Evolutionary conservation across 352 stramenopile genomes (phyloP).

Genomic region (Phytophthora litchii): DNA sequence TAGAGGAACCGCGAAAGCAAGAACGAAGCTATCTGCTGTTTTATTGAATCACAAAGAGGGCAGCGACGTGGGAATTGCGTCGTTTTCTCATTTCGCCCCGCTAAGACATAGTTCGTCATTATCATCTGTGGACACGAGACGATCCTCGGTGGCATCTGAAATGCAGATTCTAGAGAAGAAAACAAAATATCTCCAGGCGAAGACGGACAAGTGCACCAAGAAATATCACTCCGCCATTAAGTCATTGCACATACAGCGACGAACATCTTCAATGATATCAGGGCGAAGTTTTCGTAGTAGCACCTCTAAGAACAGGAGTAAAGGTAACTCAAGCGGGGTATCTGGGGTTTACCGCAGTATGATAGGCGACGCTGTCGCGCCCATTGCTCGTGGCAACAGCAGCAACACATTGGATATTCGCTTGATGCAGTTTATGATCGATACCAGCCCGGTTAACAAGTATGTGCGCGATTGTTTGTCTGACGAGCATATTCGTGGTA

Average conservation of each 20-base stretch:
- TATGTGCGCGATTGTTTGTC: constrained; percentile 46
- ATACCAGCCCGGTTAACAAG: constrained; percentile 67
- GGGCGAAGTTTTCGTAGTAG: constrained; percentile 12
- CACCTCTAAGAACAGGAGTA: constrained; percentile 19
- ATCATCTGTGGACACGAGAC: not conserved
- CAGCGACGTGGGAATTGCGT: not conserved
- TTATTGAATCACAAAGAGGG: constrained; percentile 10
- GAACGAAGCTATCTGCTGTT: constrained; percentile 11
- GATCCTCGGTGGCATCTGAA: constrained; percentile 43
- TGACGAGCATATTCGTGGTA: constrained; percentile 38
- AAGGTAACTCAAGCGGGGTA: constrained; percentile 19
- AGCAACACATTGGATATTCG: constrained; percentile 17
- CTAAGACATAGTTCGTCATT: not conserved
- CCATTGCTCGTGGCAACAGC: not conserved
- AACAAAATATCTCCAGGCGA: constrained; percentile 57
- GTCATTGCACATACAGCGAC: constrained; percentile 13
- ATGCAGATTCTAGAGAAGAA: constrained; percentile 66
- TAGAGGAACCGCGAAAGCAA: constrained; percentile 16
- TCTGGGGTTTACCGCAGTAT: constrained; percentile 20
- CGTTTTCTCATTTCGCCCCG: not conserved
- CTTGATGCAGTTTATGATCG: constrained; percentile 50
- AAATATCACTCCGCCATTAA: constrained; percentile 30
- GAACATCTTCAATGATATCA: constrained; percentile 18
- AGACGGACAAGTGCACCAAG: constrained; percentile 47
- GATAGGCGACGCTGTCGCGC: constrained; percentile 15